phyloP scores from a whole-genome alignment of 371 early-diverging fungal species.

The Apophysomyces trapeziformis region DNA sequence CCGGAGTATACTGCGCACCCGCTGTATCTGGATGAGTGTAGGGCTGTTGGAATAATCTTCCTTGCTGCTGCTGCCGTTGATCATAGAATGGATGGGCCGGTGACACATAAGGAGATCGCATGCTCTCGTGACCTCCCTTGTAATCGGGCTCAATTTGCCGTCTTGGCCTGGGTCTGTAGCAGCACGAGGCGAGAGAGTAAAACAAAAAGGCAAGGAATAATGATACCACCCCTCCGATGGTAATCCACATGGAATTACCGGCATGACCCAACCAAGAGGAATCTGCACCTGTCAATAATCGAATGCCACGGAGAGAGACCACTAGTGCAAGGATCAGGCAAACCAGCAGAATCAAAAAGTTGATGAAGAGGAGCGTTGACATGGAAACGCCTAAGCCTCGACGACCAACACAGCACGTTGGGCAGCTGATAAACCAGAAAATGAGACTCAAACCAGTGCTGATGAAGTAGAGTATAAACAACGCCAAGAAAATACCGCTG shows the following conservation, averaged over 20 bases:
- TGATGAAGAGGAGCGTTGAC: slow-evolving; percentile 34
- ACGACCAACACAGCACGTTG: slow-evolving; percentile 25
- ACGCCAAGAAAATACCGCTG: slow-evolving; percentile 32
- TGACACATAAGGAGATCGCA: slow-evolving; percentile 1
- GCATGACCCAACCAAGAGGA: slow-evolving; percentile 30
- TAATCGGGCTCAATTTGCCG: not conserved
- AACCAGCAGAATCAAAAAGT: slow-evolving; percentile 36
- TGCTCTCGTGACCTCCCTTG: not conserved
- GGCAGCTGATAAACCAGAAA: slow-evolving; percentile 41
- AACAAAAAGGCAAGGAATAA: slow-evolving; percentile 1
- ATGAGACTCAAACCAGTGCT: slow-evolving; percentile 39
- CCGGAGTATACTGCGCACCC: not conserved
- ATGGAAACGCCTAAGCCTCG: slow-evolving; percentile 24
- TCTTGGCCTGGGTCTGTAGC: not conserved
- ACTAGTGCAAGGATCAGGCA: slow-evolving; percentile 37
- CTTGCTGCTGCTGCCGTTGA: not conserved
- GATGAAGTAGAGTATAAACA: slow-evolving; percentile 44
- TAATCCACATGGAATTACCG: slow-evolving; percentile 39
- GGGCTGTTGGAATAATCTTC: not conserved
- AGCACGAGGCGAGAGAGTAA: not conserved
- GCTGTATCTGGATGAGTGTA: not conserved
- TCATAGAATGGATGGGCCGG: slow-evolving; percentile 3
- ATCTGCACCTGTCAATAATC: slow-evolving; percentile 19
- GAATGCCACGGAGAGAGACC: slow-evolving; percentile 25
- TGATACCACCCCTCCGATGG: slow-evolving; percentile 33